Percentiles rank a stretch among this genome's conserved stretches.
phyloP scores from a whole-genome alignment of 257 asterid species.

The Lycium ferocissimum region DNA sequence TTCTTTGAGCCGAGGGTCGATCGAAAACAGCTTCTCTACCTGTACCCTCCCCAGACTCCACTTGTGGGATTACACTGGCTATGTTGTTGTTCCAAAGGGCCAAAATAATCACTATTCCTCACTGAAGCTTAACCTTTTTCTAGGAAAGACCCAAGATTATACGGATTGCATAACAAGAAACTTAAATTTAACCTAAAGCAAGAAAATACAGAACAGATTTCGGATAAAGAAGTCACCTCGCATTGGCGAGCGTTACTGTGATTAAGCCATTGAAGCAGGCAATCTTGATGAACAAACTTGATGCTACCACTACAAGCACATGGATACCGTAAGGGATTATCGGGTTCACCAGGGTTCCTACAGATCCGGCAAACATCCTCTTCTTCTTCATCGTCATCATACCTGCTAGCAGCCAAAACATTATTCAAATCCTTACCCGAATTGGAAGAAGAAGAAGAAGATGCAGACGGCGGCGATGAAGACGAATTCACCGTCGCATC shows the following conservation, averaged over 20 bases:
- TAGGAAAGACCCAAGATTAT: neutral
- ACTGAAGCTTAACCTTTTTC: slow-evolving; percentile 1
- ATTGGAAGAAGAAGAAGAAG: slow-evolving; percentile 31
- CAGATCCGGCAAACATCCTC: slow-evolving; percentile 99
- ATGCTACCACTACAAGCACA: slow-evolving; percentile 99
- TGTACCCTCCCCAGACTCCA: too few species aligned
- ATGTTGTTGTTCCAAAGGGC: too few species aligned
- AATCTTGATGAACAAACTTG: slow-evolving; percentile 94
- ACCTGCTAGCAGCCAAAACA: slow-evolving; percentile 39
- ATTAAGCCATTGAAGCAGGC: slow-evolving; percentile 98
- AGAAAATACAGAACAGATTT: neutral
- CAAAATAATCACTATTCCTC: neutral
- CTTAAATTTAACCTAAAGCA: neutral
- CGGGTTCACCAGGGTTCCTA: slow-evolving; percentile 89
- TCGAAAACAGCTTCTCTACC: too few species aligned
- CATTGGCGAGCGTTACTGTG: slow-evolving; percentile 98
- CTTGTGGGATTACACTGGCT: too few species aligned
- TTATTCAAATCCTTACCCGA: slow-evolving; percentile 23
- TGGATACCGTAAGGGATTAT: slow-evolving; percentile 89
- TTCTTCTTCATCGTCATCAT: slow-evolving; percentile 87
- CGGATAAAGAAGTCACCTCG: slow-evolving; percentile 59
- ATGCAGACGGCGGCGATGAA: slow-evolving; percentile 36
- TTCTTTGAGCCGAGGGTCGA: too few species aligned
- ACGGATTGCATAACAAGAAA: neutral
- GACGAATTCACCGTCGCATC: neutral